Evolutionary conservation across 108 stramenopile species (phyloP).

Genomic region (Skeletonema potamos): DNA sequence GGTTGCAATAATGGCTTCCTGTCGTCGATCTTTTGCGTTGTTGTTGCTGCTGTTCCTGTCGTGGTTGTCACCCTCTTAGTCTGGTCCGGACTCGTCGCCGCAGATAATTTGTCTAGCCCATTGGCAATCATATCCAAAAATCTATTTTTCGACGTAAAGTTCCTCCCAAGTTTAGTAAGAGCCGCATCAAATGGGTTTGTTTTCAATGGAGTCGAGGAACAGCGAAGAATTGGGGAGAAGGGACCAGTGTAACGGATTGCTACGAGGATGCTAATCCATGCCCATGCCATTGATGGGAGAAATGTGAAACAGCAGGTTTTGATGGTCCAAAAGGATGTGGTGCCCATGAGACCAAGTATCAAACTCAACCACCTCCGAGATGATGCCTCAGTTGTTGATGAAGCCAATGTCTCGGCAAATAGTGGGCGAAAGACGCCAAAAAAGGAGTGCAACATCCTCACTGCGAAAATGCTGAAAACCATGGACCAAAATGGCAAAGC

Average conservation of each 20-base stretch:
- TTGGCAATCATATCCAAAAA: constrained; percentile 41
- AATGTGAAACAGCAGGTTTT: not conserved
- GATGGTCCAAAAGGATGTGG: constrained; percentile 8
- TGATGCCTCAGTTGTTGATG: not conserved
- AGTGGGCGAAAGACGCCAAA: not conserved
- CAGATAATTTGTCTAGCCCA: constrained; percentile 22
- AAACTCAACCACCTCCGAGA: not conserved
- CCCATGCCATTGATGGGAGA: constrained; percentile 24
- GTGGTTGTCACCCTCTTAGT: not conserved
- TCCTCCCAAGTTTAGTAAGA: constrained; percentile 10
- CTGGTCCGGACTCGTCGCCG: constrained; percentile 13
- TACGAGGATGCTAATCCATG: constrained; percentile 8
- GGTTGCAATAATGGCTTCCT: not conserved
- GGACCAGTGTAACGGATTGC: constrained; percentile 15
- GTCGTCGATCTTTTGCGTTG: not conserved
- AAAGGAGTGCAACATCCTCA: not conserved
- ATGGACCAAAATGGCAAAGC: constrained; percentile 38
- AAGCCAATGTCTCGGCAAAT: not conserved
- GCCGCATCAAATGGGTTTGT: constrained; percentile 35
- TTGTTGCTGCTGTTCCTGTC: not conserved
- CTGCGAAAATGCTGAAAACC: constrained; percentile 3
- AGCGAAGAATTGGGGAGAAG: constrained; percentile 26
- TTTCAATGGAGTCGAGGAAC: constrained; percentile 24
- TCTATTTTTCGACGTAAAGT: constrained; percentile 29
- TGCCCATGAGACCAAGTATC: not conserved